These are phyloP conservation scores for Polyporus tsugae DNA, from an alignment of 1,284 basidiomycete genomes.

Conservation along the genomic window DNA sequence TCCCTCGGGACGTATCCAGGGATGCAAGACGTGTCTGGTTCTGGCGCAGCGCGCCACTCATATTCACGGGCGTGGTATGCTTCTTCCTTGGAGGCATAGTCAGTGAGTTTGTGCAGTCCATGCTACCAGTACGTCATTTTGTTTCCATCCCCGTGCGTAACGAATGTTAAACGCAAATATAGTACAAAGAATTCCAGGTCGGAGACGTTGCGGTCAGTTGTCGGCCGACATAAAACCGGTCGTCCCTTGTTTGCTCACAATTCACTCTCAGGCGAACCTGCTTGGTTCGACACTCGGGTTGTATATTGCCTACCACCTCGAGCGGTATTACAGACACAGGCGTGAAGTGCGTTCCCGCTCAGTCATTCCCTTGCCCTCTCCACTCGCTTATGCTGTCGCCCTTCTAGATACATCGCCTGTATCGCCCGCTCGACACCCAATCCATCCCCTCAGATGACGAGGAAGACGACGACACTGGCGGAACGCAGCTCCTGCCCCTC, in stretches of 20 bases:
- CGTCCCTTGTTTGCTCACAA: slow-evolving; percentile 21
- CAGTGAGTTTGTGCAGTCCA: slow-evolving; percentile 87
- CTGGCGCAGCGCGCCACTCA: slow-evolving; percentile 81
- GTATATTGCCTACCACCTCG: slow-evolving; percentile 70
- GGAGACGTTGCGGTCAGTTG: slow-evolving; percentile 77
- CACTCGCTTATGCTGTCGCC: background rate
- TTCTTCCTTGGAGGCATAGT: slow-evolving; percentile 84
- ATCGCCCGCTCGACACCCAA: slow-evolving; percentile 69
- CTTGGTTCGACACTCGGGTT: slow-evolving; percentile 80
- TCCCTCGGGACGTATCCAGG: slow-evolving; percentile 45
- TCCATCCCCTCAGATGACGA: slow-evolving; percentile 59
- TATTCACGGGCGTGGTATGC: slow-evolving; percentile 74
- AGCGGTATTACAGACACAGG: slow-evolving; percentile 77
- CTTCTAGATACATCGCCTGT: slow-evolving; percentile 73
- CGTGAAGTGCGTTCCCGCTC: slow-evolving; percentile 61
- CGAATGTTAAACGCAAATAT: slow-evolving; percentile 12
- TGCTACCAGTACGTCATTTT: slow-evolving; percentile 69
- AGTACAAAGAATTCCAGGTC: slow-evolving; percentile 83
- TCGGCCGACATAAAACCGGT: slow-evolving; percentile 12
- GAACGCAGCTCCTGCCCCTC: slow-evolving; percentile 67
- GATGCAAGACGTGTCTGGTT: slow-evolving; percentile 81
- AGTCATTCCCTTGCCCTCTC: background rate
- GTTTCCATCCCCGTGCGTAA: background rate
- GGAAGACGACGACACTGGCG: slow-evolving; percentile 51
- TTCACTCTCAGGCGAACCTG: slow-evolving; percentile 74